Base-by-base conservation (phyloP, 441 rosid genomes). In the Erodium texanum region DNA sequence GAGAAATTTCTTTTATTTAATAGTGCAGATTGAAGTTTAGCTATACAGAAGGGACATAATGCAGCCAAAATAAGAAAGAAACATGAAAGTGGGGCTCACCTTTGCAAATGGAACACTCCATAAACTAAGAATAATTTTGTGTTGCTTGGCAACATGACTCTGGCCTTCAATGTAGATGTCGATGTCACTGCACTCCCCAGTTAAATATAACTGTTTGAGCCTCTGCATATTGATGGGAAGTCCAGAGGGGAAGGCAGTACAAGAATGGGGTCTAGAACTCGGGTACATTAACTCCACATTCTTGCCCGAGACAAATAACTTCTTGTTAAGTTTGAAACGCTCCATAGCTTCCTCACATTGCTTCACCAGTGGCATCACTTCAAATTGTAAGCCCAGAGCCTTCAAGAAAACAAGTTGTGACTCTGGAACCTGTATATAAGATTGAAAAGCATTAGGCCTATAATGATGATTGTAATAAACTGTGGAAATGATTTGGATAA, bases 101-200 rank as follows among this genome's bases (percentile, higher is more conserved):
- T 90, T 92, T 72, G 92, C 82, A 84, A 95, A 95, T 67, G 99
- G 90, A 54, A 81, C 72, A 79, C 98, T 95, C 96, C 97, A 90
- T 48, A 90, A 73, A 76, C 98, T 82, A 24, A 92, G 84, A 79
- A 95, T 80, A 75, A 89, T 74, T 82, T 82, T 92, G 76, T 95
- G 98, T 73, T 85, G 71, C 19, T 36, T 83, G 32, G 82, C 81
- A 80, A 86, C 86, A 74, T 82, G 81, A 81, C 89, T 87, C 77
- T 82, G 80, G 66, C 86, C 86, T 54, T 87, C 93, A 24, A 87
- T 75, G 68, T 67, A 78, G 72, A 90, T 76, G 72, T 81, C 73
- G 41, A 87, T 58, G 76, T 90, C 96, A 76, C 92, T 80, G 74
- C 84, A 84, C 69, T 86, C 78, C 50, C 89, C 81, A 59, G 75